Percentiles rank a stretch among this genome's conserved stretches.
Evolutionary conservation across 352 stramenopile genomes (phyloP).

Genomic region (Plasmopara muralis): DNA sequence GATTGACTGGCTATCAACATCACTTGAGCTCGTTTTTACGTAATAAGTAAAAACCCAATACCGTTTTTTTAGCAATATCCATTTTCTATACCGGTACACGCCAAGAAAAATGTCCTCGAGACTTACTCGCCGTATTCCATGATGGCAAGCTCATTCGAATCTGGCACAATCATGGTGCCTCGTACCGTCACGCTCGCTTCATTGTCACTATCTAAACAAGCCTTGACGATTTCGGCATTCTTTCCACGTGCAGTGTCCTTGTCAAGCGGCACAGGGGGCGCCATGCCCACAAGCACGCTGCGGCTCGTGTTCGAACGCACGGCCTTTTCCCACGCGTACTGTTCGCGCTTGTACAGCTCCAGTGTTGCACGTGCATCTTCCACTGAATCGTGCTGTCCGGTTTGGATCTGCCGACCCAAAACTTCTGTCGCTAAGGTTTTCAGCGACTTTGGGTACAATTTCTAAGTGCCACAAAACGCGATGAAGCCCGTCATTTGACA

Average conservation of each 20-base stretch:
- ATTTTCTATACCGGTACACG: slow-evolving; percentile 15
- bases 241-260: slow-evolving; percentile 11
- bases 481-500: background rate
- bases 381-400: slow-evolving; percentile 85
- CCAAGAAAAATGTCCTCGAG: background rate
- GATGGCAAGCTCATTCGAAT: slow-evolving; percentile 62
- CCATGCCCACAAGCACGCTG: slow-evolving; percentile 43
- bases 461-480: slow-evolving; percentile 27
- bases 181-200: slow-evolving; percentile 16
- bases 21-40: background rate
- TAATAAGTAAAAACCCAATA: background rate
- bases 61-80: background rate
- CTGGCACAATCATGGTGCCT: slow-evolving; percentile 30
- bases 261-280: slow-evolving; percentile 36
- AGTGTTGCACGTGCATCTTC: slow-evolving; percentile 74
- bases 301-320: slow-evolving; percentile 55
- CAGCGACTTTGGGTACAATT: slow-evolving; percentile 80
- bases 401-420: slow-evolving; percentile 60
- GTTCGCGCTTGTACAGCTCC: slow-evolving; percentile 76
- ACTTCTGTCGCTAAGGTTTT: slow-evolving; percentile 72
- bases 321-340: slow-evolving; percentile 83
- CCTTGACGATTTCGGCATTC: slow-evolving; percentile 22
- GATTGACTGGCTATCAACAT: too few relatives aligned
- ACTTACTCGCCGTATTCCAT: slow-evolving; percentile 71
- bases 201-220: slow-evolving; percentile 34